Base-by-base conservation (phyloP, 176 grass and related monocot genomes). In the Neostapfia colusana region DNA sequence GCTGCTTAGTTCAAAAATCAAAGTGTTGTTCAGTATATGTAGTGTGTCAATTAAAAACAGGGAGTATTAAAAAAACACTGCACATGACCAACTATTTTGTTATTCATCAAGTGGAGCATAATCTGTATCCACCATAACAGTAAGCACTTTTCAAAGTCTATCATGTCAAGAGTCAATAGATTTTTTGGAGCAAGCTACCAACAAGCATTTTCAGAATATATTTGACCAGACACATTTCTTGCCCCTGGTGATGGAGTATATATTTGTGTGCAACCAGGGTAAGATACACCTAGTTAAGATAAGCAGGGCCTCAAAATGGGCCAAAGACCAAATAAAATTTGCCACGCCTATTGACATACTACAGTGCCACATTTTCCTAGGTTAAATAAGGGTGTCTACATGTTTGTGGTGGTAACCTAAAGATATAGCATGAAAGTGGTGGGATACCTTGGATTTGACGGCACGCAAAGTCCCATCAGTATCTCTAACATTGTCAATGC, bases 401-500 rank as follows among this genome's bases (percentile, higher is more conserved):
- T 62, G 38, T 45, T 70, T 15, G 43, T 71, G 10, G 7, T 26
- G 1, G 20, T 75, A 74, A 14, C 62, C 20, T 31, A 51, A 14
- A 54, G 43, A 48, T 40, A 31, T 31, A 6, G 36, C 21, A 73
- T 42, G 35, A 80, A 74, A 74, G 8, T 76, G 38, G 43, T 25
- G 11, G 67, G 64, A 82, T 84, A 95, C 91, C 91, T 99, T 92
- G 53, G 91, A 92, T 82, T 90, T 99, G 57, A 99, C 69, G 9
- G 77, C 72, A 16, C 85, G 85, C 18, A 92, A 63, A 50, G 85
- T 87, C 31, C 89, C 95, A 71, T 99, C 95, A 65, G 87, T 85
- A 69, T 95, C 95, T 82, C 76, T 84, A 80, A 99, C 87, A 79
- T 85, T 95, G 46, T 99, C 91, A 45, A 99, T 82, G 48, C 91